Percentiles rank a stretch among this genome's conserved stretches.
These are phyloP conservation scores for Cadophora malorum DNA, from an alignment of 2,329 filamentous ascomycete genomes.

Conservation along the genomic window DNA sequence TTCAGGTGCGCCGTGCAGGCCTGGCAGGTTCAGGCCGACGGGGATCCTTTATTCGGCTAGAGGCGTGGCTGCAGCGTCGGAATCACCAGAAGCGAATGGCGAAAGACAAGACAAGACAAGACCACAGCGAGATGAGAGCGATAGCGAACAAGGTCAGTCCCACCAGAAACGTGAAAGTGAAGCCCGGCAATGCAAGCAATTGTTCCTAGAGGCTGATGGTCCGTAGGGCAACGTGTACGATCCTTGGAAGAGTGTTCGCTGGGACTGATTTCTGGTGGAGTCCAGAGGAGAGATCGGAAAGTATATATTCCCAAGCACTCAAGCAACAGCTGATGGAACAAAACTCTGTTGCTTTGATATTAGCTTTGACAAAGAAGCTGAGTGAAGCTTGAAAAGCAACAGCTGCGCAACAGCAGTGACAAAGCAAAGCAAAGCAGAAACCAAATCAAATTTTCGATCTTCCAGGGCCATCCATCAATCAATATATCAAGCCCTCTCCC, in stretches of 20 bases:
- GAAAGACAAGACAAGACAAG: neutral
- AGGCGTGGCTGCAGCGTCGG: neutral
- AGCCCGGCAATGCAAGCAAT: conserved; percentile 1
- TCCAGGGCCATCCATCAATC: conserved; percentile 3
- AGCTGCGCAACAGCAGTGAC: conserved; percentile 3
- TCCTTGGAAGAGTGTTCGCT: conserved; percentile 8
- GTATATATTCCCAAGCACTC: neutral
- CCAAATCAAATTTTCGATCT: neutral
- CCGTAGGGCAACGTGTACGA: conserved; percentile 8
- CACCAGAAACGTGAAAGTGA: neutral
- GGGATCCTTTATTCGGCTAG: neutral
- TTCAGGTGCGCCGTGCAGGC: neutral
- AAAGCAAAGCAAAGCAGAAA: conserved; percentile 13
- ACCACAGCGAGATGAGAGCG: neutral
- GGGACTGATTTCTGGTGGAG: neutral
- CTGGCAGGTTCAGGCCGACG: neutral
- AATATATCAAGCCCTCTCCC: neutral
- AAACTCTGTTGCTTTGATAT: neutral
- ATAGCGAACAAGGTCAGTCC: neutral
- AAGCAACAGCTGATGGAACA: neutral
- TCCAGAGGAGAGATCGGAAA: neutral
- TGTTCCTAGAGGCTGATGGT: neutral
- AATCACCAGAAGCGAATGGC: neutral
- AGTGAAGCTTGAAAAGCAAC: conserved; percentile 11
- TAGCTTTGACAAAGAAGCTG: neutral